These are phyloP conservation scores for Xerocomellus amylosporus DNA, from an alignment of 768 basidiomycete genomes.

Conservation along the genomic window DNA sequence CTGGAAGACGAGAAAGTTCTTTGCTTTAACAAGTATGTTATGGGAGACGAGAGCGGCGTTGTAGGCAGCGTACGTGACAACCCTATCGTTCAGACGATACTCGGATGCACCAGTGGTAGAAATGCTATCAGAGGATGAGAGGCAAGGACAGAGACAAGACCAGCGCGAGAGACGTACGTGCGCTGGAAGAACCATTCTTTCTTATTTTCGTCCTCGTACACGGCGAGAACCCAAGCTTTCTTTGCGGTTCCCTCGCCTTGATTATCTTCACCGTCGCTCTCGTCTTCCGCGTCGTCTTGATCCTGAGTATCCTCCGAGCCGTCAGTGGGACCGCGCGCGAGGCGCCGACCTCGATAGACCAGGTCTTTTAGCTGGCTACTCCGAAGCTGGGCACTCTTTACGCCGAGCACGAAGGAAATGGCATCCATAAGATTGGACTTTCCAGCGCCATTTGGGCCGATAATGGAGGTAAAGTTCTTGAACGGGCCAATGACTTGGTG, in stretches of 20 bases:
- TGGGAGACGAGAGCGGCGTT: slow-evolving; percentile 83
- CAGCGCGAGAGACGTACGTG: slow-evolving; percentile 58
- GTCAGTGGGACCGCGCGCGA: slow-evolving; percentile 49
- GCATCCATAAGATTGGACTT: slow-evolving; percentile 99
- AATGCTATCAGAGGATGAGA: slow-evolving; percentile 52
- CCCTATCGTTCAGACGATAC: slow-evolving; percentile 79
- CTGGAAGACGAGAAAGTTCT: slow-evolving; percentile 99
- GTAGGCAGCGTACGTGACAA: slow-evolving; percentile 85
- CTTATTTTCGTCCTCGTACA: slow-evolving; percentile 70
- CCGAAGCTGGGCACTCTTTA: slow-evolving; percentile 89
- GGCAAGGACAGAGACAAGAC: neutral
- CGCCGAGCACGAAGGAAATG: slow-evolving; percentile 96
- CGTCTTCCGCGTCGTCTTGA: slow-evolving; percentile 50
- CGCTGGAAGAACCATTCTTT: slow-evolving; percentile 91
- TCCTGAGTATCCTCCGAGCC: slow-evolving; percentile 42
- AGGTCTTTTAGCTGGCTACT: slow-evolving; percentile 94
- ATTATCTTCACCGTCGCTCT: slow-evolving; percentile 42
- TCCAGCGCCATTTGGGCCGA: slow-evolving; percentile 98
- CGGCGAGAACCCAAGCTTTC: slow-evolving; percentile 94
- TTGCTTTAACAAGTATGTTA: slow-evolving; percentile 97
- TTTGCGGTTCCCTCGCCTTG: slow-evolving; percentile 82
- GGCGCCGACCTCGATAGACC: slow-evolving; percentile 86
- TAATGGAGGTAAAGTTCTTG: slow-evolving; percentile 90
- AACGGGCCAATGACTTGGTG: slow-evolving; percentile 90
- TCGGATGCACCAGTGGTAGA: slow-evolving; percentile 85